Evolutionary conservation across 148 eudicot genomes (phyloP).

Genomic region (Rhododendron williamsianum): DNA sequence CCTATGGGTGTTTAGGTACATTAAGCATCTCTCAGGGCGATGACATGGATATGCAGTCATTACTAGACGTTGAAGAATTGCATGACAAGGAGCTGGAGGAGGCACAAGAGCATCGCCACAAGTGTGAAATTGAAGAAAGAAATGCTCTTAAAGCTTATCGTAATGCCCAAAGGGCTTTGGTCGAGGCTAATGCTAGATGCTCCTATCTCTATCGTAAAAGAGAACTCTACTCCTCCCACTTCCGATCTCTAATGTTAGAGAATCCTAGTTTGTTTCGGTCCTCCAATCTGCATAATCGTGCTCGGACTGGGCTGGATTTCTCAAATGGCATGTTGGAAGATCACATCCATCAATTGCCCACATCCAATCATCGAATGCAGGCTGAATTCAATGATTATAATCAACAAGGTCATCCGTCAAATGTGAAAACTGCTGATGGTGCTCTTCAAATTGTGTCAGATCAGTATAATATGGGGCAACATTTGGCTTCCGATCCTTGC

Average conservation of each 20-base stretch:
- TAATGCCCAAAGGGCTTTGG: constrained; percentile 58
- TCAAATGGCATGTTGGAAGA: constrained; percentile 28
- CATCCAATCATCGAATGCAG: constrained; percentile 29
- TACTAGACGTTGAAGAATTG: constrained; percentile 50
- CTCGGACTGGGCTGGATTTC: constrained; percentile 24
- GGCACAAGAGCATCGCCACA: constrained; percentile 66
- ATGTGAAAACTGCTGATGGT: constrained; percentile 35
- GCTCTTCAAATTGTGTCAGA: constrained; percentile 28
- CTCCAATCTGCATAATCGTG: constrained; percentile 26
- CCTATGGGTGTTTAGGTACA: constrained; percentile 23
- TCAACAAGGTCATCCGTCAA: constrained; percentile 27
- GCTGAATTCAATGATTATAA: constrained; percentile 30
- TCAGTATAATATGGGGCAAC: constrained; percentile 28
- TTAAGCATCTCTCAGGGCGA: constrained; percentile 16
- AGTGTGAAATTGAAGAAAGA: constrained; percentile 71
- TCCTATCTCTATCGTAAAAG: constrained; percentile 51
- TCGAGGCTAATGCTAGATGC: constrained; percentile 70
- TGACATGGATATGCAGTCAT: constrained; percentile 34
- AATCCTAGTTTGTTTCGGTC: constrained; percentile 38
- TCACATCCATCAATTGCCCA: constrained; percentile 32
- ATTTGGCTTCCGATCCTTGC: constrained; percentile 40
- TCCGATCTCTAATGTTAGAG: constrained; percentile 44
- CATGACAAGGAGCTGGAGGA: constrained; percentile 72
- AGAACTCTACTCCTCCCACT: constrained; percentile 48
- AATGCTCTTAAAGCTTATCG: constrained; percentile 62